Percentiles rank a stretch among this genome's conserved stretches.
Evolutionary conservation across 352 stramenopile species (phyloP).

Genomic region (Pythium apleroticum): DNA sequence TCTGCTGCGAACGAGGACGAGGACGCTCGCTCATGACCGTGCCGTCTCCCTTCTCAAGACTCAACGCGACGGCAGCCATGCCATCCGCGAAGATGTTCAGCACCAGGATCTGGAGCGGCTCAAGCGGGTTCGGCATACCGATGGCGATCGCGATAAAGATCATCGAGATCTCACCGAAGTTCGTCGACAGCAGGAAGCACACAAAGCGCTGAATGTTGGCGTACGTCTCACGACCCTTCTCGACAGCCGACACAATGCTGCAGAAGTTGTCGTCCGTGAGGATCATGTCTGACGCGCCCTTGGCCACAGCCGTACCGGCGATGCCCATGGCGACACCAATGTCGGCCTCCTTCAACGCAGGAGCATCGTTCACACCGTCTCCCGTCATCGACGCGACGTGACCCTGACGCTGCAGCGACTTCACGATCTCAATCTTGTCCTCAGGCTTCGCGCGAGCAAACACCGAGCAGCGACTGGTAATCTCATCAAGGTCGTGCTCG

Average conservation of each 20-base stretch:
- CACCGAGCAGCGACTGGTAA: conserved; percentile 76
- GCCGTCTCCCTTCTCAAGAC: conserved; percentile 69
- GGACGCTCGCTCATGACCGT: conserved; percentile 64
- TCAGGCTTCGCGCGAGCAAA: conserved; percentile 95
- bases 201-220: conserved; percentile 98
- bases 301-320: conserved; percentile 96
- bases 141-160: conserved; percentile 67
- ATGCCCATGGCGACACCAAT: conserved; percentile 97
- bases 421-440: conserved; percentile 96
- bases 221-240: conserved; percentile 97
- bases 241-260: conserved; percentile 95
- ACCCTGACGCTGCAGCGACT: conserved; percentile 87
- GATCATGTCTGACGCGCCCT: conserved; percentile 98
- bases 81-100: conserved; percentile 98
- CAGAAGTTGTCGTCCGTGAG: conserved; percentile 98
- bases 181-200: conserved; percentile 97
- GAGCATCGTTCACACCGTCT: conserved; percentile 98
- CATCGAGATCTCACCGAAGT: conserved; percentile 93
- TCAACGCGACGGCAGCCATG: conserved; percentile 69
- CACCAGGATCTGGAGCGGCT: conserved; percentile 96
- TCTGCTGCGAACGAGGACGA: conserved; percentile 54
- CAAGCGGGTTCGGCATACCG: conserved; percentile 87
- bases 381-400: conserved; percentile 95
- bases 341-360: conserved; percentile 94
- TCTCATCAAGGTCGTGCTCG: conserved; percentile 83